Conservation (phyloP, 2,329 filamentous ascomycete genomes). For the Neofusicoccum parvum region DNA sequence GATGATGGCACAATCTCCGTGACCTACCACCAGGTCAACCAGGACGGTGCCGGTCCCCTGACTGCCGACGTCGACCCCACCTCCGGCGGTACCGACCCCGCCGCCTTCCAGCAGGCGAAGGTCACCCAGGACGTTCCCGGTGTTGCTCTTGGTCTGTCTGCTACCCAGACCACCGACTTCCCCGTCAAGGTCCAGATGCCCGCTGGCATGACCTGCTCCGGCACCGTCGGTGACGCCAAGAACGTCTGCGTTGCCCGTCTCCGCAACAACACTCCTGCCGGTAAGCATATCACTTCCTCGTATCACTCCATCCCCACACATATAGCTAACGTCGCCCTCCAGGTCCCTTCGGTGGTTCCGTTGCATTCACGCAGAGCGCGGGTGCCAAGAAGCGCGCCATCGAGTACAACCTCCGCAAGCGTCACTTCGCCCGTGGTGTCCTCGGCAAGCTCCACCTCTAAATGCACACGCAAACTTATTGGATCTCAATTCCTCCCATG, state of each 20-base stretch:
- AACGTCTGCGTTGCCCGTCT: conserved; percentile 69
- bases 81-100: conserved; percentile 62
- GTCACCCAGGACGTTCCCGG: conserved; percentile 66
- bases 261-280: conserved; percentile 61
- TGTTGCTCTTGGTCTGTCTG: conserved; percentile 60
- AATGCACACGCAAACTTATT: background rate
- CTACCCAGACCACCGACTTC: conserved; percentile 65
- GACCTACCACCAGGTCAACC: conserved; percentile 70
- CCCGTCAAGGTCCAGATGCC: conserved; percentile 67
- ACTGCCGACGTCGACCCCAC: conserved; percentile 63
- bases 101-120: conserved; percentile 62
- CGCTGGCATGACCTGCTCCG: conserved; percentile 66
- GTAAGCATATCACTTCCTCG: background rate
- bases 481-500: background rate
- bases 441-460: conserved; percentile 34
- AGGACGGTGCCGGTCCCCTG: conserved; percentile 68
- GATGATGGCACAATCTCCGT: conserved; percentile 64
- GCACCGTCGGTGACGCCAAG: conserved; percentile 57
- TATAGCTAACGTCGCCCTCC: background rate
- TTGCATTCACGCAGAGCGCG: conserved; percentile 64
- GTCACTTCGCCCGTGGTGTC: conserved; percentile 38
- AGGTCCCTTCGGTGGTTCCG: conserved; percentile 68
- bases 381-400: conserved; percentile 64
- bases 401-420: conserved; percentile 52
- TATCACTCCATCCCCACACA: background rate